Conservation (phyloP, 805 yeast species). For the Wickerhamiella australiensis region DNA sequence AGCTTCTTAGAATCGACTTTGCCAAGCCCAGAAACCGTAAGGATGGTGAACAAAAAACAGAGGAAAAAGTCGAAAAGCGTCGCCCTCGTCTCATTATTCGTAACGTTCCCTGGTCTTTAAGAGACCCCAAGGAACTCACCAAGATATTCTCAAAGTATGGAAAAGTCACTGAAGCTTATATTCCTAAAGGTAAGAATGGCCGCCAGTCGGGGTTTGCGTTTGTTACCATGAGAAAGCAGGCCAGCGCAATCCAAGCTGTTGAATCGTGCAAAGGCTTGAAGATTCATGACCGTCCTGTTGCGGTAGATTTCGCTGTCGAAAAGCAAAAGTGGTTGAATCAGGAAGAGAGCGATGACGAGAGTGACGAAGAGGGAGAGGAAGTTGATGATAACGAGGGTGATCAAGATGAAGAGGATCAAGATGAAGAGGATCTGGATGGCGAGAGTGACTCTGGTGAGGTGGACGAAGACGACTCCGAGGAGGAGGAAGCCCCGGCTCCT, state of each 20-base stretch:
- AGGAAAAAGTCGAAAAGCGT: conserved; percentile 47
- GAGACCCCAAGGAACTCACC: conserved; percentile 59
- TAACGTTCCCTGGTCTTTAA: conserved; percentile 92
- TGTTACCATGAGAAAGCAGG: conserved; percentile 71
- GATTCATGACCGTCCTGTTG: conserved; percentile 82
- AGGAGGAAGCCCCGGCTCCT: conserved; percentile 22
- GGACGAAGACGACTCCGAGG: conserved; percentile 28
- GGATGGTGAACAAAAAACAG: conserved; percentile 19
- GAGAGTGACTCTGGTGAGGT: conserved; percentile 31
- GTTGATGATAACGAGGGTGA: conserved; percentile 28
- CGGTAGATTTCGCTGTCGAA: conserved; percentile 87
- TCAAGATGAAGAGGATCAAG: conserved; percentile 26
- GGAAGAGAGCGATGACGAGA: conserved; percentile 30
- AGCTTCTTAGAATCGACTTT: conserved; percentile 61
- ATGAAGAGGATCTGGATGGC: conserved; percentile 24
- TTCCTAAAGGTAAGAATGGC: conserved; percentile 81
- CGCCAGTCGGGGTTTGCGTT: conserved; percentile 92
- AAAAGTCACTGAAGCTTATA: conserved; percentile 73
- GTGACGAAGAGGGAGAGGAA: conserved; percentile 31
- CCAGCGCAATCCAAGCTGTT: conserved; percentile 70
- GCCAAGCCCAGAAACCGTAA: conserved; percentile 86
- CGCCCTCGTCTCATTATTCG: conserved; percentile 78
- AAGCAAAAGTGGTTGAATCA: conserved; percentile 62
- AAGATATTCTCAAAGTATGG: conserved; percentile 68
- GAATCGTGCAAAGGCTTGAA: conserved; percentile 62